Evolutionary conservation across 768 basidiomycete genomes (phyloP), one percentile per base, ranked within the genome.

Genomic region (Fomitopsis pulvina): DNA sequence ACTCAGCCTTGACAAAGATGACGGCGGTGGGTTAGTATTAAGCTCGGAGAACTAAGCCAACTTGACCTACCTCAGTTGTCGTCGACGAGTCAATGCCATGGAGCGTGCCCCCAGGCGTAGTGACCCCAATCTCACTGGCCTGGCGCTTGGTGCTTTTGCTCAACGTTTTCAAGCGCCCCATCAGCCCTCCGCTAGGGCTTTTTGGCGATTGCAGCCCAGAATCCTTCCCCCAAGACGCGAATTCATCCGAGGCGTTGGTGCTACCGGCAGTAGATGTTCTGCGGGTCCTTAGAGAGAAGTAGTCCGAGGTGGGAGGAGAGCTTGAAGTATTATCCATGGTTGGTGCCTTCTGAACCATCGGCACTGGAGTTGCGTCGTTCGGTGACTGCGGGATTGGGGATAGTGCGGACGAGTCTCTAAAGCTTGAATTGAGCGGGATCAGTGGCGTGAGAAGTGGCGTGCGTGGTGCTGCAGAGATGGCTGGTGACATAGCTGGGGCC

Each of bases 111-210:
- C 58, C 57, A 0, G 62, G 57, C 0, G 58, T 57, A 6, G 52
- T 48, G 0, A 52, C 46, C 0, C 55, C 52, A 43, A 57, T 60
- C 41, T 68, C 68, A 37, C 60, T 58, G n/a, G 62, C 63, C 21
- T 56, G 51, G 5, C 70, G 66, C 55, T 69, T 72, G 42, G 74
- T 65, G 45, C 70, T 76, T 65, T 84, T 87, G 8, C 85, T 85
- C 53, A 93, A 79, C 47, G 70, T 83, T 64, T 83, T 88, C 51
- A 93, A 66, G 53, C 86, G 78, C 0, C 90, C 87, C 77, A 94
- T 93, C 47, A 93, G 66, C 1, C 86, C 72, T 64, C 73, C 71
- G 20, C 54, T 55, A 4, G 84, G 80, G 3, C 77, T 80, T 47
- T 58, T 71, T 0, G 80, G 76, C 2, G 73, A 77, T 24, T 70